A percentile compares a stretch with the other conserved stretches of the same genome.
Evolutionary conservation across 2,329 filamentous ascomycete genomes (phyloP).

Genomic region (Alternaria novae-zelandiae): DNA sequence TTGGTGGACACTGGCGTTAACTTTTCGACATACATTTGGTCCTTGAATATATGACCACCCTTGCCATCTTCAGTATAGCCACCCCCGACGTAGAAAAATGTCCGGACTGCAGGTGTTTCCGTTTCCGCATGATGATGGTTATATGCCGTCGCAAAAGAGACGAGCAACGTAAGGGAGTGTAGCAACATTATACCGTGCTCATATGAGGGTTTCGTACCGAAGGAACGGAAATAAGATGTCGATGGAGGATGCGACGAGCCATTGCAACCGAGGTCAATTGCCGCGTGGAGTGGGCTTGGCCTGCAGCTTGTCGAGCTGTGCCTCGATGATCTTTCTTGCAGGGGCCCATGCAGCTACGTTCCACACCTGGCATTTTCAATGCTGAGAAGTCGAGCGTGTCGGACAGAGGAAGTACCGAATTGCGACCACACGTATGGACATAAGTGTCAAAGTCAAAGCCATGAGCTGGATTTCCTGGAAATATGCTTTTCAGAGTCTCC

Average conservation of each 20-base stretch:
- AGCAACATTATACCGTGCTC: background rate
- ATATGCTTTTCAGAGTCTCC: background rate
- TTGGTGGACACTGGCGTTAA: constrained; percentile 3
- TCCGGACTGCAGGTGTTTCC: constrained; percentile 10
- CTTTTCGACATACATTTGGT: constrained; percentile 30
- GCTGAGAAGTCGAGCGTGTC: background rate
- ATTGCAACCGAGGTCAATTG: background rate
- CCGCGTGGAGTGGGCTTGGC: background rate
- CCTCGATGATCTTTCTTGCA: background rate
- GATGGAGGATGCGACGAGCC: background rate
- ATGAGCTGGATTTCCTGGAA: background rate
- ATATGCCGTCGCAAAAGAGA: background rate
- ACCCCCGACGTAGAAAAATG: constrained; percentile 29
- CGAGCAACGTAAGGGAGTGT: background rate
- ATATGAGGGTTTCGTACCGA: background rate
- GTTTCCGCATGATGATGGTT: background rate
- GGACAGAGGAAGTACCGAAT: background rate
- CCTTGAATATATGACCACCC: constrained; percentile 18
- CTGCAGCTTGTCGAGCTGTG: background rate
- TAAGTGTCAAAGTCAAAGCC: background rate
- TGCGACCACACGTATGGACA: background rate
- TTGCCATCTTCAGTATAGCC: constrained; percentile 17
- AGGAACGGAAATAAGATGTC: background rate
- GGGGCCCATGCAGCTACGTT: background rate
- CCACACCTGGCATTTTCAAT: background rate